Evolutionary conservation across 441 rosid genomes (phyloP).

Genomic region (Breynia disticha): DNA sequence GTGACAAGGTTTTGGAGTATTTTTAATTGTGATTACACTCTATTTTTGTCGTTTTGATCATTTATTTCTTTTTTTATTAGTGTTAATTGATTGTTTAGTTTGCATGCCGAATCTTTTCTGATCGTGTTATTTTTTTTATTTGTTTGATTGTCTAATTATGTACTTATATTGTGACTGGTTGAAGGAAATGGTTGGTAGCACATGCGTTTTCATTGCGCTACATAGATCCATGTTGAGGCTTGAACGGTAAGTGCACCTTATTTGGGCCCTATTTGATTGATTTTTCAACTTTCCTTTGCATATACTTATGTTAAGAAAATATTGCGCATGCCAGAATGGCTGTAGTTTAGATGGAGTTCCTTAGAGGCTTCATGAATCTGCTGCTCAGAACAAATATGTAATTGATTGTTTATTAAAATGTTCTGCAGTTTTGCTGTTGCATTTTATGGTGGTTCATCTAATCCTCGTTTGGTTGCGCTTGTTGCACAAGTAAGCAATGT

Average conservation of each 20-base stretch:
- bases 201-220: slow-evolving; percentile 64
- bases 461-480: slow-evolving; percentile 79
- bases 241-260: slow-evolving; percentile 51
- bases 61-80: no score
- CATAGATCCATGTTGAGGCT: slow-evolving; percentile 74
- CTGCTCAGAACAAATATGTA: not conserved
- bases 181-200: slow-evolving; percentile 95
- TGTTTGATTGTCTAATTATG: not conserved
- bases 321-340: not conserved
- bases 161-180: slow-evolving; percentile 13
- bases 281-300: not conserved
- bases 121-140: not conserved
- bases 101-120: no score
- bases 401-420: not conserved
- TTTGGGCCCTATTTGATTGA: not conserved
- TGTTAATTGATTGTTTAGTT: no score
- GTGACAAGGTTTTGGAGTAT: slow-evolving; percentile 52
- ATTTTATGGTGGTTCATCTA: slow-evolving; percentile 56
- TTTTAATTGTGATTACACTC: not conserved
- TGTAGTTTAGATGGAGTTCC: not conserved
- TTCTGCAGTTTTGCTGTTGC: slow-evolving; percentile 82
- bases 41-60: not conserved
- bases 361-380: not conserved
- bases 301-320: not conserved
- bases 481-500: slow-evolving; percentile 73